A percentile compares a stretch with the other conserved stretches of the same genome.
phyloP scores from a whole-genome alignment of 2,329 filamentous ascomycete species.

The Exophiala spinifera region DNA sequence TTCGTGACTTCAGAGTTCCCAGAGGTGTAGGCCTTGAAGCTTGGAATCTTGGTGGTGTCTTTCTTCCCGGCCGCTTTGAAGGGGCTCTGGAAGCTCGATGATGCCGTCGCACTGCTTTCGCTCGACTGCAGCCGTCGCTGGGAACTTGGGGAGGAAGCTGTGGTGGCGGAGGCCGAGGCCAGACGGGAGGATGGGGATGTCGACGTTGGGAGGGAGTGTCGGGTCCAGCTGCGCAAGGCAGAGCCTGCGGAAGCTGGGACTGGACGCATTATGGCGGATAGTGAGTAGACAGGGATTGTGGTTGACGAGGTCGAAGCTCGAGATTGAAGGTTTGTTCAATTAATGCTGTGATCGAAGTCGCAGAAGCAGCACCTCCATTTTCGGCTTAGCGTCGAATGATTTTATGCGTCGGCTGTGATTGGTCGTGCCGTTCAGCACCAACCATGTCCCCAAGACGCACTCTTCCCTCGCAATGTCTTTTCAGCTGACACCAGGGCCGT shows the following conservation, averaged over 20 bases:
- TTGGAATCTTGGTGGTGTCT: slow-evolving; percentile 70
- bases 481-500: too few species aligned
- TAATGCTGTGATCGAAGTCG: slow-evolving; percentile 3
- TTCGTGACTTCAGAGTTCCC: slow-evolving; percentile 66
- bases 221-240: slow-evolving; percentile 60
- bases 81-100: slow-evolving; percentile 51
- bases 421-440: not conserved
- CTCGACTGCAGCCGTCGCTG: slow-evolving; percentile 40
- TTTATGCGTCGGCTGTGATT: slow-evolving; percentile 4
- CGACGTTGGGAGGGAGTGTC: slow-evolving; percentile 42
- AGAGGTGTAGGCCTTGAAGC: slow-evolving; percentile 84
- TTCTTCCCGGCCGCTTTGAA: slow-evolving; percentile 45
- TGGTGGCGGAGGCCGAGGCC: slow-evolving; percentile 37
- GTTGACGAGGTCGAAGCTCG: slow-evolving; percentile 12
- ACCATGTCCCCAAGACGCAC: too few species aligned
- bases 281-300: slow-evolving; percentile 22
- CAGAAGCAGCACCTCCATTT: not conserved
- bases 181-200: slow-evolving; percentile 37
- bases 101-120: slow-evolving; percentile 33
- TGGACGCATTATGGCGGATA: slow-evolving; percentile 58
- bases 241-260: slow-evolving; percentile 67
- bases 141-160: slow-evolving; percentile 28
- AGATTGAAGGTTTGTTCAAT: not conserved
- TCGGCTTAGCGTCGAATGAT: not conserved
- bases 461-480: too few species aligned